Evolutionary conservation across 352 stramenopile species (phyloP).

Genomic region (Phytophthora fragariaefolia): DNA sequence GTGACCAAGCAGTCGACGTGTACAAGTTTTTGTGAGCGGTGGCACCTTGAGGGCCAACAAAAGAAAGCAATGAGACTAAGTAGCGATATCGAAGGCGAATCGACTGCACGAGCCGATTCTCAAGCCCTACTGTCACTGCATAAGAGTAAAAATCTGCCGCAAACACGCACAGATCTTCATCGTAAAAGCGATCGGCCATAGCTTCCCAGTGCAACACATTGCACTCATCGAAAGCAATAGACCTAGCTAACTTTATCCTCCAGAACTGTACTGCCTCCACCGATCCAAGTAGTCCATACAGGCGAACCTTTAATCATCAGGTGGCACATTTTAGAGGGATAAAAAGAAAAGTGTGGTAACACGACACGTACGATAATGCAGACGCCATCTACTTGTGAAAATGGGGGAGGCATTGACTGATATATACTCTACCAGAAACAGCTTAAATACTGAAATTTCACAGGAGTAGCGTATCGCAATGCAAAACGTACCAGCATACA

Average conservation of each 20-base stretch:
- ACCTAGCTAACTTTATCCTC: constrained; percentile 42
- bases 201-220: constrained; percentile 7
- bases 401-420: constrained; percentile 54
- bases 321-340: not conserved
- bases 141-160: constrained; percentile 43
- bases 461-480: too few relatives aligned
- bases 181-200: constrained; percentile 41
- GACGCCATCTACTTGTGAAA: constrained; percentile 44
- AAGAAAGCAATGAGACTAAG: constrained; percentile 34
- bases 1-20: constrained; percentile 36
- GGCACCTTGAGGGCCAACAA: constrained; percentile 24
- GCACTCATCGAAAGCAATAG: not conserved
- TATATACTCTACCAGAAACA: constrained; percentile 42
- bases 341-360: not conserved
- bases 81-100: constrained; percentile 36
- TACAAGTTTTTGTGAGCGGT: constrained; percentile 22
- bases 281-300: constrained; percentile 44
- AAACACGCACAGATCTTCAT: constrained; percentile 42
- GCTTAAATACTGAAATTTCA: too few relatives aligned
- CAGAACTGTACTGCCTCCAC: constrained; percentile 36
- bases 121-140: constrained; percentile 1
- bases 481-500: constrained; percentile 49
- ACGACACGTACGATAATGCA: constrained; percentile 53
- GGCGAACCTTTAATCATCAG: constrained; percentile 25
- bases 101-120: constrained; percentile 8